These are phyloP conservation scores for Rhododendron ferrugineum DNA, from an alignment of 148 eudicot genomes.

Conservation along the genomic window DNA sequence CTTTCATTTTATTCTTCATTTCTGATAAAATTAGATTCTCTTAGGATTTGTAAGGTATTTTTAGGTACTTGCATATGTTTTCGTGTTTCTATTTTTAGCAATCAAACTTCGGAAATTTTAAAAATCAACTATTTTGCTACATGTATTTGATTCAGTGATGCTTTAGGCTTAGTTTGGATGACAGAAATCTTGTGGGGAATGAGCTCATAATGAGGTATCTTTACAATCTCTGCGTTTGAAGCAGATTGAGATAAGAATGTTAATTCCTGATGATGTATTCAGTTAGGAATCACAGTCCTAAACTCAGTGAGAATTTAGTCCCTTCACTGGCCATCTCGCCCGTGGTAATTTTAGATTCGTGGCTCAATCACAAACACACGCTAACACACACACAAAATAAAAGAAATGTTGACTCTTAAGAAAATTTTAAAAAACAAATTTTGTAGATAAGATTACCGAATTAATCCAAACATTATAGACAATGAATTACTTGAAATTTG, in stretches of 20 bases:
- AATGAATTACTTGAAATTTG: background rate
- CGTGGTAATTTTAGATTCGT: background rate
- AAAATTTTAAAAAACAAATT: background rate
- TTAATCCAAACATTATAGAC: background rate
- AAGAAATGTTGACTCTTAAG: background rate
- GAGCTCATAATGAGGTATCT: background rate
- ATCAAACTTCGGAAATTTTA: background rate
- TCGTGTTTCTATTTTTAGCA: background rate
- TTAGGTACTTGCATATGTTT: background rate
- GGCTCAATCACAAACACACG: background rate
- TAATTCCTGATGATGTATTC: background rate
- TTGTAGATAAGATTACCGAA: background rate
- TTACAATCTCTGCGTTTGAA: background rate
- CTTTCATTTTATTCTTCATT: background rate
- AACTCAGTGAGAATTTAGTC: background rate
- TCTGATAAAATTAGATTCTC: background rate
- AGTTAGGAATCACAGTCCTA: background rate
- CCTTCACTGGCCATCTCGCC: background rate
- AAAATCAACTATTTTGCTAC: background rate
- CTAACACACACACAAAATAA: background rate
- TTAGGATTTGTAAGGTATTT: background rate
- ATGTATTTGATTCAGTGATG: background rate
- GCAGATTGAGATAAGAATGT: background rate
- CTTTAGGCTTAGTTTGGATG: background rate
- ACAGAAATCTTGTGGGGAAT: background rate